phyloP scores from a whole-genome alignment of 345 rosid genomes.

The Odontarrhena argentea region DNA sequence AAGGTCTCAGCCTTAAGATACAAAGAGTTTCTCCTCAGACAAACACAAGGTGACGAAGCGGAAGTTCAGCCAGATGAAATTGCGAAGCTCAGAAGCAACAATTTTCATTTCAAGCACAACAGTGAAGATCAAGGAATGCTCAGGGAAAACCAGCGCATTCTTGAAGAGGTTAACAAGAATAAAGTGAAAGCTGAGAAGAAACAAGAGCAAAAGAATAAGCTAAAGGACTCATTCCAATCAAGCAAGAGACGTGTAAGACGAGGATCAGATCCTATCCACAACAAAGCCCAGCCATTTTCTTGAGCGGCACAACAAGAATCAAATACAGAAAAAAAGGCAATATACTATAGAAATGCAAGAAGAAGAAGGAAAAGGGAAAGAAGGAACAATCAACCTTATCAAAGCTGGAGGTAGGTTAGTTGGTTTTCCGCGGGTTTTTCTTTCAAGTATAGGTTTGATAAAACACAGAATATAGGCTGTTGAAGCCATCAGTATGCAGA shows the following conservation, averaged over 20 bases:
- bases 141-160: conserved; percentile 42
- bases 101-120: conserved; percentile 37
- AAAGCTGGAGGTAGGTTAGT: conserved; percentile 45
- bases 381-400: conserved; percentile 31
- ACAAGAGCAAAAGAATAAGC: conserved; percentile 41
- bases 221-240: conserved; percentile 57
- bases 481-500: conserved; percentile 38
- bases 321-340: conserved; percentile 34
- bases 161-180: conserved; percentile 43
- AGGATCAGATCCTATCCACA: conserved; percentile 92
- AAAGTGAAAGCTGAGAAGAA: conserved; percentile 43
- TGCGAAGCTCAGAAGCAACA: conserved; percentile 45
- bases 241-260: conserved; percentile 73
- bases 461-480: conserved; percentile 35
- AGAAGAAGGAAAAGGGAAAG: conserved; percentile 27
- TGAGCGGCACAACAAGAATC: conserved; percentile 40
- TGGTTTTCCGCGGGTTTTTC: conserved; percentile 40
- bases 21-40: conserved; percentile 47
- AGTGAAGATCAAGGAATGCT: conserved; percentile 37
- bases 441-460: conserved; percentile 41
- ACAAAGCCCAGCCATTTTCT: conserved; percentile 50
- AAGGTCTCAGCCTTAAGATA: conserved; percentile 51
- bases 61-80: conserved; percentile 41
- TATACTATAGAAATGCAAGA: conserved; percentile 43
- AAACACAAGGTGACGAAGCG: conserved; percentile 35